Conservation (phyloP, 495 filamentous ascomycete genomes). For the Opeltia flavorubescens region DNA sequence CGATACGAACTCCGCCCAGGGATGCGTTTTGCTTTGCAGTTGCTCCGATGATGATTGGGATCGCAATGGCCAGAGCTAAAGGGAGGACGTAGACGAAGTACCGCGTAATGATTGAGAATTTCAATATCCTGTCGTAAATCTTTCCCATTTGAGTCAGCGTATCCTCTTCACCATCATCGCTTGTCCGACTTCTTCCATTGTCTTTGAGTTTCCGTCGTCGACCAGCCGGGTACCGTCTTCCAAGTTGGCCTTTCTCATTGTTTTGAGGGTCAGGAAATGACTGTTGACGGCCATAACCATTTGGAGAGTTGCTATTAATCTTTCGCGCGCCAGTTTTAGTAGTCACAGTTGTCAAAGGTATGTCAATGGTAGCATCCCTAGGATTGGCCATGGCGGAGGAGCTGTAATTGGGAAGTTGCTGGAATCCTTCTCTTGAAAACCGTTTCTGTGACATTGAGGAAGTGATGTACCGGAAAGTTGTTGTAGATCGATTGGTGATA, state of each 20-base stretch:
- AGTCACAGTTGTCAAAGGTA: slow-evolving; percentile 33
- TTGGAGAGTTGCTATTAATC: slow-evolving; percentile 20
- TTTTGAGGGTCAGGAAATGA: slow-evolving; percentile 9
- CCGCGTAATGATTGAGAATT: slow-evolving; percentile 73
- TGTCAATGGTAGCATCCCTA: slow-evolving; percentile 46
- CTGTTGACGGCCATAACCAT: slow-evolving; percentile 9
- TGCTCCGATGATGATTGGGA: slow-evolving; percentile 69
- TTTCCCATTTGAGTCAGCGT: slow-evolving; percentile 71
- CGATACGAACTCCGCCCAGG: slow-evolving; percentile 52
- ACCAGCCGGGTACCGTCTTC: slow-evolving; percentile 38
- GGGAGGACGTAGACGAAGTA: slow-evolving; percentile 85
- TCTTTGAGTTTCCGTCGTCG: slow-evolving; percentile 36
- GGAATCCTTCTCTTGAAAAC: slow-evolving; percentile 30
- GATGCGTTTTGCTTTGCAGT: slow-evolving; percentile 29
- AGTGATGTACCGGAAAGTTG: neutral
- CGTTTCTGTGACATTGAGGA: slow-evolving; percentile 27
- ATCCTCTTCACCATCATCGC: slow-evolving; percentile 45
- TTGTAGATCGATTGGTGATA: no score
- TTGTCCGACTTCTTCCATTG: slow-evolving; percentile 31
- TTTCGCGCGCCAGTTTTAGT: slow-evolving; percentile 31
- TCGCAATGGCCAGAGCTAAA: slow-evolving; percentile 55
- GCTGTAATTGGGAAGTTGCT: slow-evolving; percentile 26
- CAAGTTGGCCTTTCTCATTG: slow-evolving; percentile 11
- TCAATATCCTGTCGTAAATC: slow-evolving; percentile 70
- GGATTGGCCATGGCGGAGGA: slow-evolving; percentile 26